Evolutionary conservation across 1,139 yeast genomes (phyloP).

Genomic region (Protomyces macrosporus): DNA sequence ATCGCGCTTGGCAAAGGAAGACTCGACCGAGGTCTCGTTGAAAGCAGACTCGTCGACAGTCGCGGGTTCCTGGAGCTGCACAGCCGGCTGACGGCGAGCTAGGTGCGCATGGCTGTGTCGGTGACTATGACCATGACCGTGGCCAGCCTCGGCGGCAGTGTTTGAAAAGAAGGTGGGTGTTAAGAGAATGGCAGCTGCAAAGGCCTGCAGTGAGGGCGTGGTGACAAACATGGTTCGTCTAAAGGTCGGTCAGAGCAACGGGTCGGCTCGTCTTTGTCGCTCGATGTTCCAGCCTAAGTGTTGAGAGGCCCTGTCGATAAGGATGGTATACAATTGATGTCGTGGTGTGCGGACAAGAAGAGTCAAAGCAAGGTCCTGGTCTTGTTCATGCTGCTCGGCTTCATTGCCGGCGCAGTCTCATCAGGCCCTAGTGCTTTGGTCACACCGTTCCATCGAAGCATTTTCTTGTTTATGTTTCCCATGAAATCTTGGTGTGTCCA

Average conservation of each 20-base stretch:
- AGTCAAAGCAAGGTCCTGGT: too few relatives aligned
- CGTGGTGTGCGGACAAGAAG: neutral
- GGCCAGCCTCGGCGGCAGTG: neutral
- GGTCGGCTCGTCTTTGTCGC: too few relatives aligned
- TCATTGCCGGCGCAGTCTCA: too few relatives aligned
- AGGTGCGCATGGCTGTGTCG: constrained; percentile 10
- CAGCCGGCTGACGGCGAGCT: neutral
- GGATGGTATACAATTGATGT: neutral
- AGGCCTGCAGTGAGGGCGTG: constrained; percentile 1
- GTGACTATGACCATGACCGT: neutral
- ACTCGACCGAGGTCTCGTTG: constrained; percentile 5
- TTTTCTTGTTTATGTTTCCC: too few relatives aligned
- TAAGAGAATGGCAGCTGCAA: neutral
- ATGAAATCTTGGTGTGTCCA: too few relatives aligned
- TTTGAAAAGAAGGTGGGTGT: neutral
- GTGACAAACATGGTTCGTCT: neutral
- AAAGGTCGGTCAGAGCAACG: too few relatives aligned
- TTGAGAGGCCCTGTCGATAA: neutral
- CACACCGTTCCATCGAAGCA: too few relatives aligned
- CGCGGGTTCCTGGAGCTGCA: neutral
- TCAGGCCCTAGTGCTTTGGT: too few relatives aligned
- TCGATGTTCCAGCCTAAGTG: too few relatives aligned
- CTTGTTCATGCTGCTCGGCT: too few relatives aligned
- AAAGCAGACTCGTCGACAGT: neutral
- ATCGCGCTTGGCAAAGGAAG: constrained; percentile 1